These are phyloP conservation scores for Clarireedia hainanense DNA, from an alignment of 2,329 filamentous ascomycete genomes.

Conservation along the genomic window DNA sequence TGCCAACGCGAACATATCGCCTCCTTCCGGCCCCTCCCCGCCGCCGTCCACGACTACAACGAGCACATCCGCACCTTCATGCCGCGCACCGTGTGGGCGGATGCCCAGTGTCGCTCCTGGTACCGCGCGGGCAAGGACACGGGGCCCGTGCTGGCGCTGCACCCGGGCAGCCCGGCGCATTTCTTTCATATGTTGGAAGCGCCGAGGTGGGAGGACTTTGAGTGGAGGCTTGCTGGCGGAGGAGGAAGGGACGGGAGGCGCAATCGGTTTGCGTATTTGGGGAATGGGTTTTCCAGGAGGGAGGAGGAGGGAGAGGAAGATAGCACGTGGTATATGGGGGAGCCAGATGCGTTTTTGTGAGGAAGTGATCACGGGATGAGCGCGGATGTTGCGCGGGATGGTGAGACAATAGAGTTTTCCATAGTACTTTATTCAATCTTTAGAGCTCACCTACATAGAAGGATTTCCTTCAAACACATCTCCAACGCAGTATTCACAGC, in stretches of 20 bases:
- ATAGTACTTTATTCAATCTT: too few species aligned
- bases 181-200: constrained; percentile 11
- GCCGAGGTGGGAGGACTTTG: constrained; percentile 12
- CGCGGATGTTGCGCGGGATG: too few species aligned
- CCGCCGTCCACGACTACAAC: constrained; percentile 29
- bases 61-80: constrained; percentile 26
- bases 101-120: constrained; percentile 17
- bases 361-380: too few species aligned
- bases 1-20: constrained; percentile 35
- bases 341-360: not conserved
- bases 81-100: constrained; percentile 20
- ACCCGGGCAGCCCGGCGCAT: constrained; percentile 15
- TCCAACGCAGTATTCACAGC: too few species aligned
- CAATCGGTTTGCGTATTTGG: constrained; percentile 13
- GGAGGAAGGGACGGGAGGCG: not conserved
- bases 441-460: too few species aligned
- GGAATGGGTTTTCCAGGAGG: constrained; percentile 12
- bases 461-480: too few species aligned
- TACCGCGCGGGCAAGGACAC: constrained; percentile 14
- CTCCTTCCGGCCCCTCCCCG: constrained; percentile 33
- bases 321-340: constrained; percentile 8
- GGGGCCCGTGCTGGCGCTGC: constrained; percentile 13
- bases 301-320: constrained; percentile 3
- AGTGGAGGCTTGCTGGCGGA: not conserved
- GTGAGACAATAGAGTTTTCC: too few species aligned